These are phyloP conservation scores for Chloris gayana DNA, from an alignment of 176 grass and related monocot genomes.

Conservation along the genomic window DNA sequence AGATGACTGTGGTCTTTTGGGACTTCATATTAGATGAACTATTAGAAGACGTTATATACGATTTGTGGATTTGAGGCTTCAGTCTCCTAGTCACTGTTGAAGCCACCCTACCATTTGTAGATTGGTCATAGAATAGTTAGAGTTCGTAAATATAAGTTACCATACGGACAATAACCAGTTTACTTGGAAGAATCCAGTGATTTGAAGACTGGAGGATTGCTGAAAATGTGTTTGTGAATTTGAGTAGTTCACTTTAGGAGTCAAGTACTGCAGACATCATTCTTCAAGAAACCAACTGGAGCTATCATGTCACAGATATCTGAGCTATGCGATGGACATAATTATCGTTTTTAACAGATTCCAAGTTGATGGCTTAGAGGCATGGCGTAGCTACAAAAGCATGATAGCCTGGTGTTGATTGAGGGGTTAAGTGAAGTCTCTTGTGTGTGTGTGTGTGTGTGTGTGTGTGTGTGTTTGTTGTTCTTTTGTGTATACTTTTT, in stretches of 20 bases:
- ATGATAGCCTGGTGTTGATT: not conserved
- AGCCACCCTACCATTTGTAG: slow-evolving; percentile 20
- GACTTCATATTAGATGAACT: slow-evolving; percentile 56
- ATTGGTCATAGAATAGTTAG: not conserved
- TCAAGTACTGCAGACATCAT: not conserved
- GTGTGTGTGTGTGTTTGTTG: too few species aligned
- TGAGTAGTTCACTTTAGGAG: slow-evolving; percentile 19
- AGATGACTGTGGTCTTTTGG: slow-evolving; percentile 37
- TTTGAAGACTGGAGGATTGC: slow-evolving; percentile 12
- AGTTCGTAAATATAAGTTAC: slow-evolving; percentile 21
- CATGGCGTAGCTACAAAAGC: not conserved
- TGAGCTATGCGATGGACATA: not conserved
- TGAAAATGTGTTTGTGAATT: slow-evolving; percentile 20
- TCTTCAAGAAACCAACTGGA: slow-evolving; percentile 7
- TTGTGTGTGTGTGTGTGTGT: too few species aligned
- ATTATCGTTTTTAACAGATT: slow-evolving; percentile 17
- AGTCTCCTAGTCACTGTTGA: slow-evolving; percentile 17
- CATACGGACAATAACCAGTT: slow-evolving; percentile 23
- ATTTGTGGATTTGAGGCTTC: slow-evolving; percentile 48
- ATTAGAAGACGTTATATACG: slow-evolving; percentile 45
- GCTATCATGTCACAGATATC: not conserved
- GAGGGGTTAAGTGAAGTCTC: not conserved
- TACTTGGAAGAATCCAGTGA: not conserved
- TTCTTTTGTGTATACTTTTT: slow-evolving; percentile 15
- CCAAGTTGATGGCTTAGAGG: not conserved